Percentiles rank a stretch among this genome's conserved stretches.
Evolutionary conservation across 192 early-diverging fungal genomes (phyloP).

Genomic region (Obelidium mucronatum): DNA sequence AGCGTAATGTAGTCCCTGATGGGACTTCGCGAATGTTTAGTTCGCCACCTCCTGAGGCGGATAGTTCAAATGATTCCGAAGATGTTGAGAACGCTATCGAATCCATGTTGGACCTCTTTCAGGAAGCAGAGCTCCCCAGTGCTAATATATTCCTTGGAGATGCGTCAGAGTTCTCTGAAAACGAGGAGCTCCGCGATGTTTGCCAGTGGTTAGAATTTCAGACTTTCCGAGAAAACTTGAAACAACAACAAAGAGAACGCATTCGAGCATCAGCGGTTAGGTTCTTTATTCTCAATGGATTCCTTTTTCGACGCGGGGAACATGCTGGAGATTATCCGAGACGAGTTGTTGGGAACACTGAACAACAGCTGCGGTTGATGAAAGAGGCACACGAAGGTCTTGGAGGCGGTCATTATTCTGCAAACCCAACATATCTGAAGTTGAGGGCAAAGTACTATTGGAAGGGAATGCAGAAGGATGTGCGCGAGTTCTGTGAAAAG

Average conservation of each 20-base stretch:
- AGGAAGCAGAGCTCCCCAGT: not conserved
- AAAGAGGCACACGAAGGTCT: not conserved
- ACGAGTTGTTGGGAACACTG: not conserved
- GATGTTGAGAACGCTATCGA: not conserved
- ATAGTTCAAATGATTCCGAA: not conserved
- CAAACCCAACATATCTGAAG: not conserved
- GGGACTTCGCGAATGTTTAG: not conserved
- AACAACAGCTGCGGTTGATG: not conserved
- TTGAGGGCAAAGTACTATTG: not conserved
- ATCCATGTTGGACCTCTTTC: not conserved
- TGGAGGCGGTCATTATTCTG: not conserved
- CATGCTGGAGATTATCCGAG: not conserved
- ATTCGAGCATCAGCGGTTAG: not conserved
- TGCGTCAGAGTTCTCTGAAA: not conserved
- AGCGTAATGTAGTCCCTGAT: not conserved
- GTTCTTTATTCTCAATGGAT: not conserved
- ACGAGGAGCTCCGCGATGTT: not conserved
- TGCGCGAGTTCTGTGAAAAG: not conserved
- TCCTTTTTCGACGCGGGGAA: not conserved
- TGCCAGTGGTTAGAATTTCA: not conserved
- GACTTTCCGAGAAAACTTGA: not conserved
- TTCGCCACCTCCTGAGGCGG: not conserved
- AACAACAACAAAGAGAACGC: not conserved
- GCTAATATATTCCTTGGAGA: not conserved
- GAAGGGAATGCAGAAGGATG: not conserved